Conservation (phyloP, 2,329 filamentous ascomycete species). For the Aureobasidium sp. region DNA sequence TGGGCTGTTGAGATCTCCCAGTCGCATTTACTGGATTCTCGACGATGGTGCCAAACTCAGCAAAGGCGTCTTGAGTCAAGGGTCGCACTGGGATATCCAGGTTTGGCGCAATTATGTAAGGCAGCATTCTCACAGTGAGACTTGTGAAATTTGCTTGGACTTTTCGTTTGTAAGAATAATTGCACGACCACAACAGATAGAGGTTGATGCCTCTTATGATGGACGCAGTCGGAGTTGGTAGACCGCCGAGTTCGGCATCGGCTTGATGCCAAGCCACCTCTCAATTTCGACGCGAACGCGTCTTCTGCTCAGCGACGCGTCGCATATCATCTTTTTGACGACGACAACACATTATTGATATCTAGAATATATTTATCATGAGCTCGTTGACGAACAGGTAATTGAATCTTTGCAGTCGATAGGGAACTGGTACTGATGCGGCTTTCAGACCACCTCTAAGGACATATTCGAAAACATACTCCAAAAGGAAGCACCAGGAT, state of each 20-base stretch:
- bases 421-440: background rate
- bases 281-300: slow-evolving; percentile 5
- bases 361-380: background rate
- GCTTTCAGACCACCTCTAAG: background rate
- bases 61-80: slow-evolving; percentile 64
- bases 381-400: background rate
- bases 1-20: slow-evolving; percentile 25
- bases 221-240: background rate
- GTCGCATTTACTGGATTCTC: slow-evolving; percentile 49
- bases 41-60: slow-evolving; percentile 76
- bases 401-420: background rate
- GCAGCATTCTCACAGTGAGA: background rate
- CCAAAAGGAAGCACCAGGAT: slow-evolving; percentile 6
- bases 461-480: slow-evolving; percentile 13
- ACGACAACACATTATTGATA: background rate
- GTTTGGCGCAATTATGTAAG: slow-evolving; percentile 32
- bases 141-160: background rate
- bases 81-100: slow-evolving; percentile 51
- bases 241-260: background rate
- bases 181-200: background rate
- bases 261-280: background rate
- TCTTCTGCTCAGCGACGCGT: slow-evolving; percentile 5
- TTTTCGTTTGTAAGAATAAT: background rate
- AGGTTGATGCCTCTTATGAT: background rate
- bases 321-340: background rate